Percentiles rank a stretch among this genome's conserved stretches.
Conservation (phyloP, 2,329 filamentous ascomycete genomes). For the Zymoseptoria crescenta region DNA sequence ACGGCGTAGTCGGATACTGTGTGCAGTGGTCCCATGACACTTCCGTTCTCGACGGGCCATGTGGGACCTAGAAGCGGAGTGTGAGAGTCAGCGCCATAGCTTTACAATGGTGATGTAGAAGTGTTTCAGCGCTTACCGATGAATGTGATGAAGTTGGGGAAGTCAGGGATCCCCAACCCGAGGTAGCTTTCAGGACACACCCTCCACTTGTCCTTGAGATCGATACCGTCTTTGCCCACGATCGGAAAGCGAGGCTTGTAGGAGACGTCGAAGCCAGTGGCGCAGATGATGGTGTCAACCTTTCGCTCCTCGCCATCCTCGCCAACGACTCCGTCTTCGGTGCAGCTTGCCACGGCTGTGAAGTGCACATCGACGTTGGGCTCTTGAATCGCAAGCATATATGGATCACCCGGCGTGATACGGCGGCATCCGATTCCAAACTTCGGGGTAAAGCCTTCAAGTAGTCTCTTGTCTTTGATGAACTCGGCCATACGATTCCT, state of each 20-base stretch:
- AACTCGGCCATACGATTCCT: constrained; percentile 41
- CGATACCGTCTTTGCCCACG: constrained; percentile 34
- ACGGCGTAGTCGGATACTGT: constrained; percentile 35
- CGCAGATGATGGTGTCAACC: constrained; percentile 39
- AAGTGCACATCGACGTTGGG: constrained; percentile 46
- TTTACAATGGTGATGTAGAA: background rate
- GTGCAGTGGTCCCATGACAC: constrained; percentile 36
- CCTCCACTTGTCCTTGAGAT: constrained; percentile 35
- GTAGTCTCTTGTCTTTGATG: constrained; percentile 44
- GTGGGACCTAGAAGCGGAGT: constrained; percentile 3
- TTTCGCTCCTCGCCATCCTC: constrained; percentile 36
- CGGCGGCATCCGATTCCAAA: constrained; percentile 41
- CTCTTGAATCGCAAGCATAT: constrained; percentile 45
- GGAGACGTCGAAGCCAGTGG: constrained; percentile 40
- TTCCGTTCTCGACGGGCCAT: constrained; percentile 41
- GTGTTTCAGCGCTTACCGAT: constrained; percentile 13
- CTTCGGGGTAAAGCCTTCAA: constrained; percentile 41
- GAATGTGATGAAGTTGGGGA: constrained; percentile 39
- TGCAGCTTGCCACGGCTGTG: constrained; percentile 39
- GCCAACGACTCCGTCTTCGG: constrained; percentile 40
- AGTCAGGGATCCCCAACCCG: constrained; percentile 35
- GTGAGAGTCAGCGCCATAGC: background rate
- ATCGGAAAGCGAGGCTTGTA: constrained; percentile 38
- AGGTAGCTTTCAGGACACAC: constrained; percentile 34
- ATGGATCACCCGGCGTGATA: constrained; percentile 45